Evolutionary conservation across 495 filamentous ascomycete genomes (phyloP), one percentile per base, ranked within the genome.

Genomic region (Neurospora hispaniola): DNA sequence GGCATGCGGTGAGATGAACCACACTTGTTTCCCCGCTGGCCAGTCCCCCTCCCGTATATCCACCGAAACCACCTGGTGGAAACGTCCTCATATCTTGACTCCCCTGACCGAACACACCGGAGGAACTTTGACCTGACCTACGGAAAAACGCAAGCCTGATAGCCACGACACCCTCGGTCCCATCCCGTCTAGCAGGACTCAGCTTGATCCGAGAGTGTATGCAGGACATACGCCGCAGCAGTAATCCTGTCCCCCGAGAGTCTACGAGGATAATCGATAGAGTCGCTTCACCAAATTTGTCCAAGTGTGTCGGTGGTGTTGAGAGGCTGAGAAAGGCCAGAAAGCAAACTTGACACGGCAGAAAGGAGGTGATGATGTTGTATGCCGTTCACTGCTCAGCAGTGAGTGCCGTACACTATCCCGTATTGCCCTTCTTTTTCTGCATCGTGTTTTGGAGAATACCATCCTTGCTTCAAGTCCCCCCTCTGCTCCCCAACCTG

Each of bases 91-190:
- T 16, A 62, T 14, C 54, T 62, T 62, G 27, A 62, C 54, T 62
- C 54, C 54, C 54, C 54, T 62, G 54, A 62, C 54, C 35, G 27
- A 7, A 9, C 54, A 35, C 20, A 35, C 9, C 12, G 54, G 54
- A 62, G 23, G 27, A 79, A 78, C 78, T 77, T 79, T 81, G 79
- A 81, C 79, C 79, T 79, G 79, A 79, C 72, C 78, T 81, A 70
- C 78, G 77, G 66, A 73, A 70, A 70, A 16, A 71, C 66, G 70
- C 40, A 74, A 27, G 54, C 62, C 27, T 40, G 27, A 8, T 35
- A 62, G 54, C 27, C 23, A 69, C 31, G n/a, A 69, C 40, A 70
- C 41, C 69, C 54, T 20, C 43, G 20, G 31, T 38, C 42, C 71
- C 40, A 43, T 62, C 77, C 75, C 39, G 76, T 43, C 77, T 78